phyloP scores from a whole-genome alignment of 306 rosid species.

The Psophocarpus tetragonolobus region DNA sequence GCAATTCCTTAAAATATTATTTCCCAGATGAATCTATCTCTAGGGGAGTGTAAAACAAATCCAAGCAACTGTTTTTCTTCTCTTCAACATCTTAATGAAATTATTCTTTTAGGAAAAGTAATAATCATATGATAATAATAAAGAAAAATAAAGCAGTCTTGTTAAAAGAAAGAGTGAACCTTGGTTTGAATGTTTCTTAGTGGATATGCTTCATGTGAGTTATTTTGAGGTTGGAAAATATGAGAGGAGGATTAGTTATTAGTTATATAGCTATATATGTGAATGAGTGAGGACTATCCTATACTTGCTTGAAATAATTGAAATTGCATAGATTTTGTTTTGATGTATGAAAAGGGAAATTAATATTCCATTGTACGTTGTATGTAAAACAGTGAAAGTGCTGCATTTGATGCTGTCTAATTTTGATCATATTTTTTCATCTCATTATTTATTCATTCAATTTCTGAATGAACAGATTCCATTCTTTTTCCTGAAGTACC shows the following conservation, averaged over 20 bases:
- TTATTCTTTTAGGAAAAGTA: not conserved
- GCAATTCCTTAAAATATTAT: not conserved
- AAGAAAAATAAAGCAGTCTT: not conserved
- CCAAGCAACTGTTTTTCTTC: not conserved
- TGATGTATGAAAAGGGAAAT: constrained; percentile 4
- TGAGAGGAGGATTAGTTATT: not conserved
- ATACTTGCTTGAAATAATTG: not conserved
- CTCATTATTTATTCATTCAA: constrained; percentile 30
- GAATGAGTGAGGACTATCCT: not conserved
- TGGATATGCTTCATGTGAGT: not conserved
- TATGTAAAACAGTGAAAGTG: constrained; percentile 1
- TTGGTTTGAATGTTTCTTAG: constrained; percentile 20
- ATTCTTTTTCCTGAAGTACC: constrained; percentile 97
- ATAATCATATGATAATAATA: not conserved
- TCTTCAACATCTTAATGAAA: not conserved
- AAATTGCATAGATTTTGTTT: not conserved
- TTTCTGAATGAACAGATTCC: constrained; percentile 74
- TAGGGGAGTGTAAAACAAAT: not conserved
- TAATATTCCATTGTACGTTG: not conserved
- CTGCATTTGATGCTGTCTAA: constrained; percentile 9
- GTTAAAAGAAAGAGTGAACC: constrained; percentile 16
- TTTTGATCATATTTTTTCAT: constrained; percentile 22
- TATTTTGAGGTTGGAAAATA: not conserved
- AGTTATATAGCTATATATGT: constrained; percentile 5
- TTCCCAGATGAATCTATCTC: constrained; percentile 1